Conservation (phyloP, 306 rosid species). For the Cicer pinnatifidum region DNA sequence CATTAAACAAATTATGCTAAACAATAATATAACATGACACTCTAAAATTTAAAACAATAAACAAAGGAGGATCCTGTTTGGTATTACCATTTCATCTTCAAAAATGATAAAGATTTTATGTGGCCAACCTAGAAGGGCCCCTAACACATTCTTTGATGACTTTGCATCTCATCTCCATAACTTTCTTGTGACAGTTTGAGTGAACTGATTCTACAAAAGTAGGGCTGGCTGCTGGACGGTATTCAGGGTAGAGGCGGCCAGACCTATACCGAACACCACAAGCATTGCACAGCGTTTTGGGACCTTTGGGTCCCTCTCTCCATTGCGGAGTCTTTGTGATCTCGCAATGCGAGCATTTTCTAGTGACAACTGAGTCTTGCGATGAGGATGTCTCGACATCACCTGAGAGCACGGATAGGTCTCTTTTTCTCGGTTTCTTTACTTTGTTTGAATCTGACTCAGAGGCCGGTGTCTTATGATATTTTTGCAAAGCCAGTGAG, state of each 20-base stretch:
- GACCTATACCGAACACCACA: slow-evolving; percentile 92
- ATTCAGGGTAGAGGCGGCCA: slow-evolving; percentile 83
- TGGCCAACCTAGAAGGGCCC: slow-evolving; percentile 42
- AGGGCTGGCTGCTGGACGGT: slow-evolving; percentile 86
- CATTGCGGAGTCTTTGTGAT: slow-evolving; percentile 83
- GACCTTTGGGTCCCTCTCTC: slow-evolving; percentile 92
- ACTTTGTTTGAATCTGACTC: slow-evolving; percentile 48
- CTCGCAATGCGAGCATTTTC: slow-evolving; percentile 77
- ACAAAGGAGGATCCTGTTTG: slow-evolving; percentile 56
- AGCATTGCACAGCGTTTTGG: slow-evolving; percentile 88
- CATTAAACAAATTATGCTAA: slow-evolving; percentile 54
- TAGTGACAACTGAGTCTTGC: slow-evolving; percentile 37
- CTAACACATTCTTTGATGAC: slow-evolving; percentile 35
- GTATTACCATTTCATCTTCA: slow-evolving; percentile 46
- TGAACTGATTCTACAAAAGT: slow-evolving; percentile 68
- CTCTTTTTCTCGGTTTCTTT: slow-evolving; percentile 53
- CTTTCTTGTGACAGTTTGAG: slow-evolving; percentile 86
- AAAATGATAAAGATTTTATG: slow-evolving; percentile 50
- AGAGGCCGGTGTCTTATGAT: slow-evolving; percentile 38
- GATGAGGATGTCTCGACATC: slow-evolving; percentile 41
- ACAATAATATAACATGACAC: slow-evolving; percentile 44
- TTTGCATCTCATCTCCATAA: slow-evolving; percentile 73
- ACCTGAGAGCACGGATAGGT: slow-evolving; percentile 44
- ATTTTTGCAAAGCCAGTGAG: slow-evolving; percentile 34
- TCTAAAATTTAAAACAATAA: slow-evolving; percentile 47